Base-by-base conservation (phyloP, 495 filamentous ascomycete species). In the Annulohypoxylon maeteangense region DNA sequence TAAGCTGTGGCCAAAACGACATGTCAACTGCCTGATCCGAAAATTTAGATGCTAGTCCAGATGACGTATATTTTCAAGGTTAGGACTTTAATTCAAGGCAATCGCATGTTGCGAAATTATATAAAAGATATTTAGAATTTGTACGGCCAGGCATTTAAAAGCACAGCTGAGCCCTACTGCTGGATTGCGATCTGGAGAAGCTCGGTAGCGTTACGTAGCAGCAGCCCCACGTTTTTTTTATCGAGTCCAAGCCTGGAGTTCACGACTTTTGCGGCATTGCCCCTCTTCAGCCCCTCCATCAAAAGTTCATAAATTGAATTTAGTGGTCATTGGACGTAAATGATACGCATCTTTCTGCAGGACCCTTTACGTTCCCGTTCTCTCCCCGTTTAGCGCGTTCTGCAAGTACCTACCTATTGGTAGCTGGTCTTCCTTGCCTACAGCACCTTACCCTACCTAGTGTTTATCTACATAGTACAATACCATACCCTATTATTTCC, bases 321-420 rank as follows among this genome's bases (percentile, higher is more conserved):
- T 7, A 2, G 27, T 14, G 51, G 53, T 65, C 61, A 66, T 60
- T 66, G 48, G 62, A 62, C 48, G 62, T 71, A 54, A 42, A 62
- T 65, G 62, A 71, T 71, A 71, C 62, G 68, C 62, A 71, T 71
- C 57, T 62, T 20, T 71, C 68, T 71, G 68, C 68, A 71, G 68
- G 68, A 58, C 68, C 63, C 68, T 71, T 71, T 32, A 22, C 38
- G 50, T 60, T 71, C 51, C 62, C 68, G 68, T 36, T 38, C 40
- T 56, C 57, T 47, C 62, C 67, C 45, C 54, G 61, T 55, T 47
- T 64, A 55, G 53, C 53, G 53, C 45, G 36, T 36, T 32, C 62
- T 59, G 54, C 63, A 47, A 20, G 27, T 29, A 55, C 20, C 10
- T 55, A 32, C 50, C 14, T 54, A 54, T 32, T 25, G 51, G 11